Base-by-base conservation (phyloP, 768 basidiomycete genomes). In the Flagelloscypha sp. region DNA sequence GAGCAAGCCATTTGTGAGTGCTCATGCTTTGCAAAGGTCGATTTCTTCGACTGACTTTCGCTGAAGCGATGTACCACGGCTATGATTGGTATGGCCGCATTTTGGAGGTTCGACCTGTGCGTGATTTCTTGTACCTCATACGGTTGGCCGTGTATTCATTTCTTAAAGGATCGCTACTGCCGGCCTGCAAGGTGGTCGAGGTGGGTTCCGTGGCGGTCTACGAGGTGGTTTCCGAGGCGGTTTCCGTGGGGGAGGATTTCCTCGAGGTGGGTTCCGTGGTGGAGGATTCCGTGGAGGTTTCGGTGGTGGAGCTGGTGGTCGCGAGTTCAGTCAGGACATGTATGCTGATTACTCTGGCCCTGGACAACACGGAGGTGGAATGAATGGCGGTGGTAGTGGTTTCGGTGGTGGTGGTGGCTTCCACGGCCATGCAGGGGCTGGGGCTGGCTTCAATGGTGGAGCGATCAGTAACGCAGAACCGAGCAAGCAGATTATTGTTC, bases 41-140 rank as follows among this genome's bases (percentile, higher is more conserved):
- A n/a, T n/a, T n/a, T n/a, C n/a, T 21, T 4, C 6, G n/a, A 20
- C 25, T n/a, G 9, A 23, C 37, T 48, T 13, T 42, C 27, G 27
- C 24, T 22, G 15, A 45, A 95, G 93, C 64, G 49, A 95, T 94
- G 88, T 97, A 93, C 56, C 84, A 95, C 40, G 93, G 93, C 19
- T 95, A 87, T 48, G 92, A 95, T 43, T 97, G 94, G 90, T 93
- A 93, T 55, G 93, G 93, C 6, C 84, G 87, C 31, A 78, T 81
- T 6, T 77, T 99, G 9, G 94, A 99, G 66, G 94, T 98, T 23
- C 84, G 93, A 46, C 89, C 95, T 74, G 89, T 87, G 55, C 43
- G 68, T 50, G 7, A 12, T 25, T 10, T 15, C 3, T 35, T 41
- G 0, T 2, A 3, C 27, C 27, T 35, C 11, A 17, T 36, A 18